A percentile compares a stretch with the other conserved stretches of the same genome.
Evolutionary conservation across 257 asterid genomes (phyloP).

Genomic region (Solanum paucissectum): DNA sequence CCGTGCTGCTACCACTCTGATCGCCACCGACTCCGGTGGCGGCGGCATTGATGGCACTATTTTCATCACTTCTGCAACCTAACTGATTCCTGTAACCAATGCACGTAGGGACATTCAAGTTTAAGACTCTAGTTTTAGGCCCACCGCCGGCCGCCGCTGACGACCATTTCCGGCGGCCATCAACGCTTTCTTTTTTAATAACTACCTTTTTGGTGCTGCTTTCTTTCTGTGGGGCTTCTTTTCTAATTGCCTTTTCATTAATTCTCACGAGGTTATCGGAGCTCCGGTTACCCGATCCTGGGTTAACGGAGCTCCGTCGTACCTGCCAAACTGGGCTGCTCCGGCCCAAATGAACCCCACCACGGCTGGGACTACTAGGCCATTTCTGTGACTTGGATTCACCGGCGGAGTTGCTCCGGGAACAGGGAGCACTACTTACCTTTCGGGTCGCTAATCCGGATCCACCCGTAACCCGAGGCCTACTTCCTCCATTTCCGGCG

Average conservation of each 20-base stretch:
- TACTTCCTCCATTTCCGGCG: slow-evolving; percentile 67
- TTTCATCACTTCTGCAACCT: slow-evolving; percentile 49
- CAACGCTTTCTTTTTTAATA: slow-evolving; percentile 18
- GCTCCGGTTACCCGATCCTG: slow-evolving; percentile 12
- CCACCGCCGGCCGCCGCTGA: slow-evolving; percentile 7
- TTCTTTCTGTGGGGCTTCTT: background rate
- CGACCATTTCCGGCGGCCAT: slow-evolving; percentile 32
- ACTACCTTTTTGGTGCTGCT: slow-evolving; percentile 3
- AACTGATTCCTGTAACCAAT: slow-evolving; percentile 61
- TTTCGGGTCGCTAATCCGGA: slow-evolving; percentile 44
- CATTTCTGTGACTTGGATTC: slow-evolving; percentile 76
- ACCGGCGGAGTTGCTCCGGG: slow-evolving; percentile 86
- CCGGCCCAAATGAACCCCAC: slow-evolving; percentile 75
- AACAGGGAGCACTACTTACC: slow-evolving; percentile 94
- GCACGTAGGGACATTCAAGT: slow-evolving; percentile 74
- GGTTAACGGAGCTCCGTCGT: slow-evolving; percentile 33
- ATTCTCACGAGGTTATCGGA: slow-evolving; percentile 12
- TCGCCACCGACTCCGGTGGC: slow-evolving; percentile 1
- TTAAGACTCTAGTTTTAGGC: slow-evolving; percentile 39
- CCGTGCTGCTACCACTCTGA: slow-evolving; percentile 21
- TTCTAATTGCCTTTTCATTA: slow-evolving; percentile 21
- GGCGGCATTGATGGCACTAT: slow-evolving; percentile 1
- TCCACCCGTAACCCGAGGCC: slow-evolving; percentile 41
- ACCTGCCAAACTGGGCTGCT: slow-evolving; percentile 84
- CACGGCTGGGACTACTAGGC: slow-evolving; percentile 68